Base-by-base conservation (phyloP, 371 early-diverging fungal genomes). In the Syncephalastrum contaminatum region DNA sequence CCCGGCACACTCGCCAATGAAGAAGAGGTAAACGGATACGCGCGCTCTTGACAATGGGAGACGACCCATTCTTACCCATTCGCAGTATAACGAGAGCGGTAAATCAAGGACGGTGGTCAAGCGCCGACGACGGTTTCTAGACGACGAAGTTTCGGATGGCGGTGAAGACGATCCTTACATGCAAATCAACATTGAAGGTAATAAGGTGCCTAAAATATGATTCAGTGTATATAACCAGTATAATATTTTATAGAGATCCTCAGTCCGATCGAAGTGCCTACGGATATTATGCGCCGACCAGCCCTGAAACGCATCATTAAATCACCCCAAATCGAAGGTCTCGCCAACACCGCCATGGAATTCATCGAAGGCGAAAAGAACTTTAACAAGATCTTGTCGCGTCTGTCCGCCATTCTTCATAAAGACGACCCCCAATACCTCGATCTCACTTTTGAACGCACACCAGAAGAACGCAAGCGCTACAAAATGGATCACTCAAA, bases 121-220 rank as follows among this genome's bases (percentile, higher is more conserved):
- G 44, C 62, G 76, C 43, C 73, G 76, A 51, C 58, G 69, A 27
- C 59, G 63, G 46, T 57, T 60, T 54, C 21, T 71, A 12, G 72
- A 73, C 49, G 77, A 72, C 40, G 75, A 70, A 6, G 48, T 67
- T 18, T 72, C 71, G 19, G 77, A 73, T 53, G 73, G 68, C 16
- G 75, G 68, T 27, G 71, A 70, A 46, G 77, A 75, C 27, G 80
- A 81, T 66, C 81, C 81, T 4, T 81, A 81, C 56, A 69, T 64
- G 40, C 53, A 70, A 12, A 75, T 81, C 48, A 77, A 81, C 21
- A 75, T 81, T 62, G 81, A 81, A 70, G 81, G 81, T 73, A 63
- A 47, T 27, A n/a, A 12, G 0, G 44, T 18, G 8, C 16, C 22
- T 36, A 47, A 19, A n/a, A 10, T 47, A 15, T 25, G 22, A 15